Percentiles rank a stretch among this genome's conserved stretches.
phyloP scores from a whole-genome alignment of 805 yeast species.

The Pichia cephalocereana region DNA sequence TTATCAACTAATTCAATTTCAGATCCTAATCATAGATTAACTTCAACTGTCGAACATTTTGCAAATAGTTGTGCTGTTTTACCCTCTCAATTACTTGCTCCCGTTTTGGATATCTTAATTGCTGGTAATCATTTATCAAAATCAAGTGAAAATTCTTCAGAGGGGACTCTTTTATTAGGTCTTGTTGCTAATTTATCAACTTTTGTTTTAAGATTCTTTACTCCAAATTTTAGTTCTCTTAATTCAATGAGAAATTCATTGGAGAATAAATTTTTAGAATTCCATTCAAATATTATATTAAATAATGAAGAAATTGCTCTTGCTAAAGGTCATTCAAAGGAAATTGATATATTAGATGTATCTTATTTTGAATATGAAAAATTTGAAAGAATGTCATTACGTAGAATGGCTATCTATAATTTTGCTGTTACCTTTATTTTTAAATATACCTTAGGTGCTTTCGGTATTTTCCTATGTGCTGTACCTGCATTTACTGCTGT shows the following conservation, averaged over 20 bases:
- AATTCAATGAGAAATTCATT: slow-evolving; percentile 67
- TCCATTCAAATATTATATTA: slow-evolving; percentile 72
- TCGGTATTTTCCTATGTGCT: slow-evolving; percentile 80
- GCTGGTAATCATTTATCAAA: slow-evolving; percentile 71
- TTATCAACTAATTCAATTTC: too few species aligned
- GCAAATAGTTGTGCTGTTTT: slow-evolving; percentile 62
- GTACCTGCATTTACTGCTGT: slow-evolving; percentile 63
- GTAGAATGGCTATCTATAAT: slow-evolving; percentile 68
- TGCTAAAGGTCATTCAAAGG: slow-evolving; percentile 72
- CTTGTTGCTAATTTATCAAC: slow-evolving; percentile 76
- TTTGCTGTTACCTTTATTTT: slow-evolving; percentile 81
- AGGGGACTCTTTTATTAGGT: slow-evolving; percentile 72
- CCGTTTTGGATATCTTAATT: slow-evolving; percentile 66
- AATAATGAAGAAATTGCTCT: slow-evolving; percentile 85
- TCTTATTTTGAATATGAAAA: slow-evolving; percentile 74
- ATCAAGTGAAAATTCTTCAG: slow-evolving; percentile 61
- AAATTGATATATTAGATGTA: slow-evolving; percentile 65
- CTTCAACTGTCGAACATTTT: slow-evolving; percentile 71
- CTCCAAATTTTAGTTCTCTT: slow-evolving; percentile 83
- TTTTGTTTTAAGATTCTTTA: slow-evolving; percentile 56
- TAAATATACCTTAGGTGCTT: slow-evolving; percentile 93
- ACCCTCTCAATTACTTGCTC: slow-evolving; percentile 79
- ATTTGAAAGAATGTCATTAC: slow-evolving; percentile 66
- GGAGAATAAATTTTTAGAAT: slow-evolving; percentile 76
- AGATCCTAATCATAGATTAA: slow-evolving; percentile 78